Evolutionary conservation across 176 grass and related monocot genomes (phyloP), one percentile per base, ranked within the genome.

Genomic region (Puya raimondii): DNA sequence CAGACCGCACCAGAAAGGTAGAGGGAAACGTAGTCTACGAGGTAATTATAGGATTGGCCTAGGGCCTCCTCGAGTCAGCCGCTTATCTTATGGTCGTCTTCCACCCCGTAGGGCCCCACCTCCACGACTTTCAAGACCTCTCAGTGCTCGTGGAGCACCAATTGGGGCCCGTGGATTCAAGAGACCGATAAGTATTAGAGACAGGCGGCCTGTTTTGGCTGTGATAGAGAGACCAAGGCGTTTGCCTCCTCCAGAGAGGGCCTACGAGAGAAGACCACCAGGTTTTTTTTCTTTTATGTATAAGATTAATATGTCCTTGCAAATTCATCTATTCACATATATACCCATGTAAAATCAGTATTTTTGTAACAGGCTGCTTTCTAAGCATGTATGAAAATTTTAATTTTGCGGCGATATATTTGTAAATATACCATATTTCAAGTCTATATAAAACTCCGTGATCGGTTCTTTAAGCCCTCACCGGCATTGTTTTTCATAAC

Each of bases 31-130:
- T 23, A 77, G 78, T 20, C 67, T 86, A 64, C 85, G 83, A 81
- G 92, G 92, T 73, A 96, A 83, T 86, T 88, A 85, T 75, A 86
- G 79, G 71, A 58, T 92, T 77, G 71, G 83, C 42, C 83, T 81
- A 47, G 83, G 74, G 72, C 73, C 76, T 47, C 63, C 88, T 67
- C 78, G 77, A 71, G 79, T 76, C 76, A 75, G 78, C 25, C 81
- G 69, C 53, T 72, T 87, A 61, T 77, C 80, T 14, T 85, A 92
- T 75, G 64, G 66, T 66, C 84, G 57, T 11, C 78, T 74, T 83
- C 76, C 64, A 26, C 71, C 63, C 64, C 77, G 63, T 23, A 79
- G 86, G 29, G 77, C 77, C 56, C 84, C 78, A 16, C 69, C 33
- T 42, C 33, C 77, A 78, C 77, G 67, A 51, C 66, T 83, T 54